Evolutionary conservation across 345 rosid species (phyloP), one percentile per base, ranked within the genome.

Genomic region (Salix caprea): DNA sequence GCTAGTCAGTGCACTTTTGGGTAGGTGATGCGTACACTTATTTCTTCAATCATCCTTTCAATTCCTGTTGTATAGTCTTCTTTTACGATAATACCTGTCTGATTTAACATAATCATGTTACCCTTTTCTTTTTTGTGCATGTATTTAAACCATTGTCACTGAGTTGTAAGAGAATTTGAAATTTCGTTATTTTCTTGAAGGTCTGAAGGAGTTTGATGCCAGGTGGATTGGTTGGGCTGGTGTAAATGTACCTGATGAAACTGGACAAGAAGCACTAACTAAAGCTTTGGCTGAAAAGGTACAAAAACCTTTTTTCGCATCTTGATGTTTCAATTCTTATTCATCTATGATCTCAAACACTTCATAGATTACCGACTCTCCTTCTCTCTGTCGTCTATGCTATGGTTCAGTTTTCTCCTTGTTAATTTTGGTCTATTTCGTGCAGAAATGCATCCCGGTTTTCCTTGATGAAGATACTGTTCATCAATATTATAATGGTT

Each of bases 161-260:
- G 5, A 46, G 23, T 66, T 14, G 18, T 30, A 46, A 14, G 24
- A 30, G 21, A 30, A 23, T 73, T 42, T 64, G 66, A 39, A 50
- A 9, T 70, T 23, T 52, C 67, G 3, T 70, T 64, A 65, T 80
- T 52, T 71, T 70, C 66, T 68, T 75, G 64, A 80, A 88, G 91
- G 91, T 65, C 84, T 88, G 82, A 87, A 77, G 77, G 90, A 88
- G 74, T 86, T 86, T 71, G 90, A 88, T 74, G 84, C 91, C 40
- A 86, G 86, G 71, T 88, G 91, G 91, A 87, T 88, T 79, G 91
- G 91, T 74, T 88, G 90, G 91, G 90, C 91, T 73, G 91, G 91
- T 73, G 91, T 88, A 70, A 87, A 84, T 74, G 91, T 88, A 16
- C 82, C 86, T 70, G 91, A 88, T 82, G 90, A 80, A 65, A 72